A percentile compares a stretch with the other conserved stretches of the same genome.
Conservation (phyloP, 768 basidiomycete genomes). For the Mycena filopes region DNA sequence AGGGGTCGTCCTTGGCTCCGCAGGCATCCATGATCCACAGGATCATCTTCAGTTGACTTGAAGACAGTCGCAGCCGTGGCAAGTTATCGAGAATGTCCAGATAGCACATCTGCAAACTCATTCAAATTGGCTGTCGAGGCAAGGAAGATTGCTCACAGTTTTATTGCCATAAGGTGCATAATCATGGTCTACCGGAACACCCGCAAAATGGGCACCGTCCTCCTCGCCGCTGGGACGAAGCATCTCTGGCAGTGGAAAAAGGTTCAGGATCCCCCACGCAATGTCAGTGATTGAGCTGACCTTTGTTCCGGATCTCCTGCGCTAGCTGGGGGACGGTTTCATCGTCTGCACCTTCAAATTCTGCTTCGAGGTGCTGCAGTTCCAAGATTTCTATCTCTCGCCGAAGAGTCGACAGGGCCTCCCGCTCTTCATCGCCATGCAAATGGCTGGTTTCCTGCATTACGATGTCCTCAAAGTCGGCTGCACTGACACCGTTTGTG, state of each 20-base stretch:
- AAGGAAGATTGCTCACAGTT: neutral
- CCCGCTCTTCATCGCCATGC: neutral
- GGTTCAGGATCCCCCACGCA: neutral
- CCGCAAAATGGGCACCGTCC: slow-evolving; percentile 4
- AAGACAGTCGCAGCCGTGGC: slow-evolving; percentile 43
- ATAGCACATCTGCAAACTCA: slow-evolving; percentile 20
- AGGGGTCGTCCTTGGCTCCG: slow-evolving; percentile 43
- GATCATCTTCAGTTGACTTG: slow-evolving; percentile 41
- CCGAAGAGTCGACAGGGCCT: neutral
- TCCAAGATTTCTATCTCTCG: neutral
- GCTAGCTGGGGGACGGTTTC: slow-evolving; percentile 8
- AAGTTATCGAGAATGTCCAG: slow-evolving; percentile 47
- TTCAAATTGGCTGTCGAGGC: neutral
- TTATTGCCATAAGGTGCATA: slow-evolving; percentile 21
- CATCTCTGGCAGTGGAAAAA: neutral
- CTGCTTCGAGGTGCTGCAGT: neutral
- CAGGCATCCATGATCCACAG: slow-evolving; percentile 43
- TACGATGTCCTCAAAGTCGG: slow-evolving; percentile 5
- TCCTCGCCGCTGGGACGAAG: neutral
- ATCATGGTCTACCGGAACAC: slow-evolving; percentile 3
- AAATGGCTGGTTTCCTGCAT: slow-evolving; percentile 2
- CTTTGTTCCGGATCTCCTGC: neutral
- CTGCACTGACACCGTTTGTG: neutral
- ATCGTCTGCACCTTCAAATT: slow-evolving; percentile 22
- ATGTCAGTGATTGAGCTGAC: neutral